Evolutionary conservation across 805 yeast genomes (phyloP), one percentile per base, ranked within the genome.

Genomic region (Ascoidea rubescens): DNA sequence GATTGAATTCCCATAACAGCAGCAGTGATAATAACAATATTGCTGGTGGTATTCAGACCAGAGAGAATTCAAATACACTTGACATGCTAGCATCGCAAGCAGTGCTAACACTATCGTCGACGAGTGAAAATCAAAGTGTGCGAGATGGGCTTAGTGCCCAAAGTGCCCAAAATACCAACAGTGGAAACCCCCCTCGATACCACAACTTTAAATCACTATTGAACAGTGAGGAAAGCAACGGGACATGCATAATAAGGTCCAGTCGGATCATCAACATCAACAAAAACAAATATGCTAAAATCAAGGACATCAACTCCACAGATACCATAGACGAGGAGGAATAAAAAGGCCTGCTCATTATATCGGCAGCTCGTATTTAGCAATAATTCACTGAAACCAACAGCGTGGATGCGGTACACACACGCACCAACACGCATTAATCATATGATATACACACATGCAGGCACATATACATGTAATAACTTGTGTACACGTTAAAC

Each of bases 71-170:
- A 30, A 56, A 55, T 46, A 54, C 58, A 2, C 48, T 55, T 16
- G 54, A 54, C 31, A 55, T 55, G 58, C 46, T 55, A 10, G 58
- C 58, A 17, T 52, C 55, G 5, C 56, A 53, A 46, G 58, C 58
- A 14, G 17, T 54, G 12, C 31, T 53, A 43, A 49, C 51, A 43
- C 28, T 21, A 21, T 21, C 28, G 28, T 21, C 28, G 28, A 21
- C 28, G 3, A 21, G 28, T 21, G 28, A 21, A 21, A 21, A 21
- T 48, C 57, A 48, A 49, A 12, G 47, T 45, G 32, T 16, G 17
- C 12, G 46, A 46, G 16, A 45, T 12, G 14, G 51, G 45, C 7
- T 21, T 30, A 31, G 30, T 21, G 14, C n/a, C 4, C 17, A 14
- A 50, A 21, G n/a, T 14, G 46, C 7, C 21, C 48, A 6, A 31